Base-by-base conservation (phyloP, 1,139 yeast genomes). In the Spathaspora sp. region DNA sequence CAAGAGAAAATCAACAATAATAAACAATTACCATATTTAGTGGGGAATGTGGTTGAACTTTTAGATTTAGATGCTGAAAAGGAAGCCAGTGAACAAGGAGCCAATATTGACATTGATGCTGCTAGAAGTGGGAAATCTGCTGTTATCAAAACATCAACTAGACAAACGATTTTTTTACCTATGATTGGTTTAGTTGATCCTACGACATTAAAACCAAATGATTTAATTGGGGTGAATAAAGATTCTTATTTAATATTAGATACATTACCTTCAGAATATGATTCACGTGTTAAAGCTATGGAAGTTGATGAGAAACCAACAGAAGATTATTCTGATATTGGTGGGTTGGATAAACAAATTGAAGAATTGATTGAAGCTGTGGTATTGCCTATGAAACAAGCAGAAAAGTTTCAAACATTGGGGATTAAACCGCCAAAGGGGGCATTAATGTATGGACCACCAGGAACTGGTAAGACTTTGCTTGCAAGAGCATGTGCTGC, bases 401-500 rank as follows among this genome's bases (percentile, higher is more conserved):
- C 97, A 24, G 99, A 95, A 45, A 93, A 93, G 70, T 95, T 93
- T 73, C 87, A 88, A 62, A 84, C 82, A 47, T 76, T 93, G 67
- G 97, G 98, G 45, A 90, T 93, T 59, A 91, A 89, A 66, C 95
- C 99, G 5, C 99, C 99, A 50, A 93, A 93, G 68, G 99, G 99
- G 57, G 99, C 98, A 0, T 76, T 93, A 50, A 93, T 93, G 99
- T 93, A 93, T 65, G 99, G 99, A 8, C 99, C 99, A 15, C 99
- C 99, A 43, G 99, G 99, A 62, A 93, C 99, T 1, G 99, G 99
- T 67, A 93, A 93, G 70, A 93, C 99, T 1, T 76, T 93, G 53
- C 77, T 93, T 56, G 99, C 99, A 5, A 82, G 99, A 65, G 99
- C 99, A 1, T 93, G 99, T 80, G 99, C 99, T 11, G 99, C 99